Conservation (phyloP, 495 filamentous ascomycete genomes). For the Daldinia loculata region DNA sequence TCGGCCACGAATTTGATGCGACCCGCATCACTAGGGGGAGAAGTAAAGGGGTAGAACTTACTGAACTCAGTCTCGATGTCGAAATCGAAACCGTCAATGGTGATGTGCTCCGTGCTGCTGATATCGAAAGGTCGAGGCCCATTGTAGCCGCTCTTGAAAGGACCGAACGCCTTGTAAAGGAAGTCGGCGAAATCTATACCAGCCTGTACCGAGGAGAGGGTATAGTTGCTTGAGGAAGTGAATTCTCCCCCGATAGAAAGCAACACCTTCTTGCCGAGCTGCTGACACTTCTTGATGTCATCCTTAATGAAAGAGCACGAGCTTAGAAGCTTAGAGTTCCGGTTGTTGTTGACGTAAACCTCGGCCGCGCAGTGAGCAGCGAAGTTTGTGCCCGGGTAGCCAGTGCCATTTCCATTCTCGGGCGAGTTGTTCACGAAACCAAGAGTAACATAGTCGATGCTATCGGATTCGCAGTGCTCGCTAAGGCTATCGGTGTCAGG, state of each 20-base stretch:
- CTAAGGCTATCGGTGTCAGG: conserved; percentile 42
- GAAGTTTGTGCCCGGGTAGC: conserved; percentile 56
- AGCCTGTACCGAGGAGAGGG: conserved; percentile 57
- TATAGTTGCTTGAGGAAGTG: conserved; percentile 46
- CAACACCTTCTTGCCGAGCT: conserved; percentile 69
- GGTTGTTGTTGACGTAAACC: conserved; percentile 45
- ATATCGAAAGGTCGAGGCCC: conserved; percentile 68
- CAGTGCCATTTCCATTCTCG: conserved; percentile 45
- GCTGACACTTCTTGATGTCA: conserved; percentile 71
- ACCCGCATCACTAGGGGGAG: conserved; percentile 32
- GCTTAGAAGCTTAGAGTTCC: conserved; percentile 50
- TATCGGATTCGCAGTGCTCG: conserved; percentile 45
- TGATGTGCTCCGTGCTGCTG: conserved; percentile 49
- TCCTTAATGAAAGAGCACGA: conserved; percentile 52
- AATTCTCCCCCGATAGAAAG: conserved; percentile 67
- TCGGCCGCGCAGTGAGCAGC: conserved; percentile 48
- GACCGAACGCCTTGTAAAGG: conserved; percentile 73
- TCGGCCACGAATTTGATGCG: too few relatives aligned
- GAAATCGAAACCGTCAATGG: conserved; percentile 75
- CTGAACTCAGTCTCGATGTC: conserved; percentile 63
- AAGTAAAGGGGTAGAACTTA: conserved; percentile 41
- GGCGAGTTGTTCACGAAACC: conserved; percentile 55
- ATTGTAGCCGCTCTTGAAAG: conserved; percentile 48
- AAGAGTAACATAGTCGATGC: conserved; percentile 54
- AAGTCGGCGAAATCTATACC: conserved; percentile 68